These are phyloP conservation scores for Halophytophthora polymorphica DNA, from an alignment of 352 stramenopile genomes.

Conservation along the genomic window DNA sequence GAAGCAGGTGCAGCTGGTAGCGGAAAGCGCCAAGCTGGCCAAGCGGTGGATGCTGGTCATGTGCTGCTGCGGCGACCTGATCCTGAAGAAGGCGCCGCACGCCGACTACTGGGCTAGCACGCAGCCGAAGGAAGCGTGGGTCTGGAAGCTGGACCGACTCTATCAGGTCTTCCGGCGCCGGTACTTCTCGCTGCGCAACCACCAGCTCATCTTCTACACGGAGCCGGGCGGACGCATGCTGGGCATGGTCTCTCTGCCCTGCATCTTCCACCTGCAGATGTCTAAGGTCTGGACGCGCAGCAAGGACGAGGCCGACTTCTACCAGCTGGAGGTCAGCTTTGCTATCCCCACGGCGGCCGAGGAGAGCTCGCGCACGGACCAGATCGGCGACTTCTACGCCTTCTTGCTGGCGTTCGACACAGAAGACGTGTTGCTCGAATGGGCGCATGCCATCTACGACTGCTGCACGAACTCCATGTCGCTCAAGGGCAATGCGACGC, in stretches of 20 bases:
- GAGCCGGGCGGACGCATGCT: slow-evolving; percentile 63
- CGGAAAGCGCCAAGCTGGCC: slow-evolving; percentile 58
- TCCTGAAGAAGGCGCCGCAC: slow-evolving; percentile 66
- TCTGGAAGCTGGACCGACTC: slow-evolving; percentile 85
- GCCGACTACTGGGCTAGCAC: slow-evolving; percentile 74
- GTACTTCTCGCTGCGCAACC: slow-evolving; percentile 82
- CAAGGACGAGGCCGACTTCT: slow-evolving; percentile 73
- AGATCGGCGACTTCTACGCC: slow-evolving; percentile 78
- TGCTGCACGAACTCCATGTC: slow-evolving; percentile 89
- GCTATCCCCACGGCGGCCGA: slow-evolving; percentile 59
- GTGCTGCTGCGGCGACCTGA: slow-evolving; percentile 78
- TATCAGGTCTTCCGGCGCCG: slow-evolving; percentile 83
- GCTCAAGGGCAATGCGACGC: slow-evolving; percentile 57
- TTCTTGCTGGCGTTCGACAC: slow-evolving; percentile 79
- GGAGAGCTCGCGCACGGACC: slow-evolving; percentile 52
- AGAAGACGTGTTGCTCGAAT: slow-evolving; percentile 65
- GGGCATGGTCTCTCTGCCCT: slow-evolving; percentile 75
- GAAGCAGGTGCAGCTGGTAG: slow-evolving; percentile 68
- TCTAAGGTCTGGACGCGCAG: slow-evolving; percentile 72
- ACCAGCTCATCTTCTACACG: slow-evolving; percentile 80
- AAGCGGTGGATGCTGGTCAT: slow-evolving; percentile 89
- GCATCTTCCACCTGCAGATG: slow-evolving; percentile 79
- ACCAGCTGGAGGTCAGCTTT: slow-evolving; percentile 83
- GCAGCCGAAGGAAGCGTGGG: slow-evolving; percentile 79
- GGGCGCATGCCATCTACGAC: slow-evolving; percentile 77